Evolutionary conservation across 192 early-diverging fungal species (phyloP).

Genomic region (Coemansia sp.): DNA sequence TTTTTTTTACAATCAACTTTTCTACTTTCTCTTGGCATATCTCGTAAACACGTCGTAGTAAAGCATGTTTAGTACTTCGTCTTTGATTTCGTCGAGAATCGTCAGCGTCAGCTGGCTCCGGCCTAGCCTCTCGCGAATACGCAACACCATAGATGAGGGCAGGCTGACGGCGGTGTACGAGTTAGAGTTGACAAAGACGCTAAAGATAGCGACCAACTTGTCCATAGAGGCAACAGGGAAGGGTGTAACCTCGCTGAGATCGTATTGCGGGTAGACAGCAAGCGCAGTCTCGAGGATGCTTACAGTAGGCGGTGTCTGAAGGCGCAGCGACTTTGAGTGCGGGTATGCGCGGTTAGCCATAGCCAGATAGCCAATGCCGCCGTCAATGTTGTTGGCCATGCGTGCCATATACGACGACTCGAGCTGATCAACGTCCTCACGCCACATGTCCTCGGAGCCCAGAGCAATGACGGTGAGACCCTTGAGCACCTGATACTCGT

Average conservation of each 20-base stretch:
- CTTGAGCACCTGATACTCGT: constrained; percentile 56
- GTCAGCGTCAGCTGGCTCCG: constrained; percentile 39
- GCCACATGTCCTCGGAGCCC: constrained; percentile 46
- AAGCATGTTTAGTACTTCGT: constrained; percentile 55
- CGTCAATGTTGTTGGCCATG: constrained; percentile 33
- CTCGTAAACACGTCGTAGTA: constrained; percentile 54
- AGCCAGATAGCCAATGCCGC: constrained; percentile 28
- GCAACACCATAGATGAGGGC: constrained; percentile 43
- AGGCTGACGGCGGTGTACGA: constrained; percentile 48
- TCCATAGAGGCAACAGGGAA: constrained; percentile 53
- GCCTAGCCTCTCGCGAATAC: constrained; percentile 41
- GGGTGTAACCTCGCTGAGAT: constrained; percentile 32
- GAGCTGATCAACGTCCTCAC: constrained; percentile 39
- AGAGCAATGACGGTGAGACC: constrained; percentile 34
- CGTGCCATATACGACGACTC: constrained; percentile 33
- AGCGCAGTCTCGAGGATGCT: constrained; percentile 48
- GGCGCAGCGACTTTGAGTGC: constrained; percentile 20
- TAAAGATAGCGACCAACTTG: constrained; percentile 52
- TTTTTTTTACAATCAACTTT: background rate
- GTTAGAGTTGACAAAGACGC: constrained; percentile 55
- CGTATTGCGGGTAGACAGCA: constrained; percentile 40
- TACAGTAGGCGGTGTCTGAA: constrained; percentile 48
- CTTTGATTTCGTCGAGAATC: constrained; percentile 56
- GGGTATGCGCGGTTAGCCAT: constrained; percentile 28
- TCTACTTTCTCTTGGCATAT: constrained; percentile 32